A percentile compares a stretch with the other conserved stretches of the same genome.
These are phyloP conservation scores for Butyriboletus loyo DNA, from an alignment of 768 basidiomycete species.

Conservation along the genomic window DNA sequence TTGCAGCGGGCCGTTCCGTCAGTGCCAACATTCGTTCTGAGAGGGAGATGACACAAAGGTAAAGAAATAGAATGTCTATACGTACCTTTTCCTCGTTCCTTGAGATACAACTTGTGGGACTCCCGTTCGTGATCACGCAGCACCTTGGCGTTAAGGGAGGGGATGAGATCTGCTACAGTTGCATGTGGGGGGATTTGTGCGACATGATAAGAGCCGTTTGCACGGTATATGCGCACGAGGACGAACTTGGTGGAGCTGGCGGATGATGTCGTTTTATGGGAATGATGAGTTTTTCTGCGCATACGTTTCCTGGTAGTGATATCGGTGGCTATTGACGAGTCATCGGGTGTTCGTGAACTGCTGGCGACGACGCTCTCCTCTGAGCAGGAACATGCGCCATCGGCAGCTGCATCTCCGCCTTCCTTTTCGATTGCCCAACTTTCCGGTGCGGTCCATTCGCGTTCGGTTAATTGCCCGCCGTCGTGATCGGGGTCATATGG, in stretches of 20 bases:
- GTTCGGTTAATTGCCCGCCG: constrained; percentile 24
- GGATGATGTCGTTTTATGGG: constrained; percentile 17
- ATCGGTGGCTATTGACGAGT: constrained; percentile 12
- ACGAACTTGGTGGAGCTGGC: constrained; percentile 32
- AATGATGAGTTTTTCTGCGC: constrained; percentile 24
- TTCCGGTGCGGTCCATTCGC: constrained; percentile 66
- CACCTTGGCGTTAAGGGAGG: constrained; percentile 58
- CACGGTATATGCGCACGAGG: constrained; percentile 74
- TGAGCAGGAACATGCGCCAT: constrained; percentile 41
- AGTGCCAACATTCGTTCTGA: constrained; percentile 80
- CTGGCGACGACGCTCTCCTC: constrained; percentile 27
- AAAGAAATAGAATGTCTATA: not conserved
- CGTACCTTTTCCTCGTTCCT: constrained; percentile 73
- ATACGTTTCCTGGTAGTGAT: constrained; percentile 16
- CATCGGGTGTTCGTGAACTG: constrained; percentile 17
- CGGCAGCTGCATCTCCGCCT: constrained; percentile 35
- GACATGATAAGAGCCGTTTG: constrained; percentile 69
- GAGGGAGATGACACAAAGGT: not conserved
- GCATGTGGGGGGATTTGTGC: constrained; percentile 59
- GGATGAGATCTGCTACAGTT: constrained; percentile 66
- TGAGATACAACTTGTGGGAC: constrained; percentile 68
- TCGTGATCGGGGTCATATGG: constrained; percentile 9
- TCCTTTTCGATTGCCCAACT: constrained; percentile 71
- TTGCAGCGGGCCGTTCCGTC: constrained; percentile 80
- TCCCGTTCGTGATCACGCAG: constrained; percentile 49